Base-by-base conservation (phyloP, 805 yeast genomes). In the Ogataea trehaloabstinens region DNA sequence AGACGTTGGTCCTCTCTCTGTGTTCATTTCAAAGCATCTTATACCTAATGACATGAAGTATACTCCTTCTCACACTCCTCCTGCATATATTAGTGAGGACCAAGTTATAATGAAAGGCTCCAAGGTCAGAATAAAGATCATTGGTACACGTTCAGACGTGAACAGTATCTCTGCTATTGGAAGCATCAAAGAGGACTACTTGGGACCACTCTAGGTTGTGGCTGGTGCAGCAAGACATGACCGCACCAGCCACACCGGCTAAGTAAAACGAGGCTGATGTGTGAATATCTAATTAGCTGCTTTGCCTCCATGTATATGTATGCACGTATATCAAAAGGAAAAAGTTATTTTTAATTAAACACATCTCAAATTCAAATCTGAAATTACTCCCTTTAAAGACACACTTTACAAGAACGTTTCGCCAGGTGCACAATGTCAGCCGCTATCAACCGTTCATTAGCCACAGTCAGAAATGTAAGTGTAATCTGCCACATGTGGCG, bases 141-240 rank as follows among this genome's bases (percentile, higher is more conserved):
- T 91, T 38, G 99, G 98, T 66, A 93, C 96, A 20, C 78, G 97
- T 60, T 86, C 97, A 11, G 98, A 95, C 66, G 99, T 93, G 11
- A 93, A 95, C 56, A 91, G 93, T 55, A 91, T 93, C 61, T 87
- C 88, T 61, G 99, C 98, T 33, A 93, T 93, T 60, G 99, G 99
- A 35, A 85, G 95, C 64, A 91, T 93, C 57, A 93, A 91, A 64
- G 99, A 93, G 68, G 99, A 93, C 69, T 93, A 88, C 63, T 73
- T 93, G 65, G 99, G 99, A 38, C 95, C 95, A 22, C 62, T 79
- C 43, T 79, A 56, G 51, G 20, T 13, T 32, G 10, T 15, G 12
- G 16, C 31, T 25, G 18, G 21, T 10, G 18, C 28, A 15, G 12
- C 29, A 18, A 10, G 21, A 31, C 19, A n/a, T n/a, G n/a, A n/a